These are phyloP conservation scores for Nemania abortiva DNA, from an alignment of 2,329 filamentous ascomycete species.

Conservation along the genomic window DNA sequence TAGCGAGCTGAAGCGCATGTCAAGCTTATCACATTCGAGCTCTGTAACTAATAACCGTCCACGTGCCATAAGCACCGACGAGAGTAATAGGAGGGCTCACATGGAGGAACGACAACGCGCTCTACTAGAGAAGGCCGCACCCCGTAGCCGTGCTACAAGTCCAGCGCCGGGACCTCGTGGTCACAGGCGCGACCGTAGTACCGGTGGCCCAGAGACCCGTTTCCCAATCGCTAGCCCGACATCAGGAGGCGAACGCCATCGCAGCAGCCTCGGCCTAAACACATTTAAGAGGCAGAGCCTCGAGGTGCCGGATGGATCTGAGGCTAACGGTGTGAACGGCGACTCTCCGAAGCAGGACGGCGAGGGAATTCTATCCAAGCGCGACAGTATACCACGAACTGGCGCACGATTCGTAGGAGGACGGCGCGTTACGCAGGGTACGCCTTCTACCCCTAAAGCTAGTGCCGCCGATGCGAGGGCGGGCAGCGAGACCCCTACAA, in stretches of 20 bases:
- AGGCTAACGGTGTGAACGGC: slow-evolving; percentile 59
- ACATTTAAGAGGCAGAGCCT: slow-evolving; percentile 75
- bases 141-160: slow-evolving; percentile 78
- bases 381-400: slow-evolving; percentile 70
- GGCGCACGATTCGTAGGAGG: slow-evolving; percentile 65
- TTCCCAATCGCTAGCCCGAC: slow-evolving; percentile 84
- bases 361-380: slow-evolving; percentile 67
- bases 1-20: slow-evolving; percentile 92
- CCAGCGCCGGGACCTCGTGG: slow-evolving; percentile 72
- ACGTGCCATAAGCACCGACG: slow-evolving; percentile 92
- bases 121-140: slow-evolving; percentile 74
- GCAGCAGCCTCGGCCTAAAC: slow-evolving; percentile 59
- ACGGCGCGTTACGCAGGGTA: slow-evolving; percentile 58
- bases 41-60: slow-evolving; percentile 72
- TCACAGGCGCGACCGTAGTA: slow-evolving; percentile 85
- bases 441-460: slow-evolving; percentile 48
- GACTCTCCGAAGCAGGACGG: slow-evolving; percentile 63
- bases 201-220: slow-evolving; percentile 77
- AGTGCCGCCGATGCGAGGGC: slow-evolving; percentile 41
- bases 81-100: slow-evolving; percentile 91
- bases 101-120: slow-evolving; percentile 94
- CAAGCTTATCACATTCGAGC: slow-evolving; percentile 73
- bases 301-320: slow-evolving; percentile 78
- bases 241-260: slow-evolving; percentile 64
- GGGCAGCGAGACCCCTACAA: slow-evolving; percentile 43